Evolutionary conservation across 208 protist genomes (phyloP).

Genomic region (Trypanosoma lewisi): DNA sequence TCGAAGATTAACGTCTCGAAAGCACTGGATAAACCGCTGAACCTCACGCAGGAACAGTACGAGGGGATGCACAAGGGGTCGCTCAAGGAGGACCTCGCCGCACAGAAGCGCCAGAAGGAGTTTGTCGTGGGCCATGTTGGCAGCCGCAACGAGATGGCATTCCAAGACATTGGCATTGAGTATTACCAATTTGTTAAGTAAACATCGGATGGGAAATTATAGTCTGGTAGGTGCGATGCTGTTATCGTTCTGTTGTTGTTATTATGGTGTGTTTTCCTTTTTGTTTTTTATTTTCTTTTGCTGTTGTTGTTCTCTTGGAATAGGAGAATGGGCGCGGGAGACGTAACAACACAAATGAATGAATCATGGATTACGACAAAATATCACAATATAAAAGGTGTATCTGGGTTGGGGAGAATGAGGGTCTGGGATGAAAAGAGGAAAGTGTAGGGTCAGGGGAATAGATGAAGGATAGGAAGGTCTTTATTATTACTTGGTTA

Average conservation of each 20-base stretch:
- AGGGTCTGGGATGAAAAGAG: neutral
- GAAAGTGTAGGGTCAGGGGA: neutral
- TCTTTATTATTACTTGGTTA: conserved; percentile 8
- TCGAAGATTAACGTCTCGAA: conserved; percentile 72
- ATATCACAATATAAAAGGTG: no score
- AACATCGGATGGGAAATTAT: conserved; percentile 4
- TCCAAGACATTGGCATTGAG: conserved; percentile 90
- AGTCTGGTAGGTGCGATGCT: no score
- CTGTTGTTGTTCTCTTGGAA: no score
- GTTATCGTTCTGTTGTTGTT: no score
- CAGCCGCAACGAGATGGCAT: conserved; percentile 74
- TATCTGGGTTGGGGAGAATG: neutral
- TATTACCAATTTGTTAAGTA: conserved; percentile 86
- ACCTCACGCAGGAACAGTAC: conserved; percentile 78
- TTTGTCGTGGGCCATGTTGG: conserved; percentile 84
- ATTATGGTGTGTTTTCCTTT: no score
- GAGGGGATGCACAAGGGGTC: conserved; percentile 78
- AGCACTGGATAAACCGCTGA: conserved; percentile 71
- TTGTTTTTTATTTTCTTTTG: no score
- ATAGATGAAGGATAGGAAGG: neutral
- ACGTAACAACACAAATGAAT: no score
- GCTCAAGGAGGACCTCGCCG: conserved; percentile 67
- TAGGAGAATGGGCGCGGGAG: no score
- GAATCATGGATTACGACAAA: no score
- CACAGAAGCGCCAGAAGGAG: conserved; percentile 58